A percentile compares a stretch with the other conserved stretches of the same genome.
These are phyloP conservation scores for Talaromyces marneffei DNA, from an alignment of 2,329 filamentous ascomycete species.

Conservation along the genomic window DNA sequence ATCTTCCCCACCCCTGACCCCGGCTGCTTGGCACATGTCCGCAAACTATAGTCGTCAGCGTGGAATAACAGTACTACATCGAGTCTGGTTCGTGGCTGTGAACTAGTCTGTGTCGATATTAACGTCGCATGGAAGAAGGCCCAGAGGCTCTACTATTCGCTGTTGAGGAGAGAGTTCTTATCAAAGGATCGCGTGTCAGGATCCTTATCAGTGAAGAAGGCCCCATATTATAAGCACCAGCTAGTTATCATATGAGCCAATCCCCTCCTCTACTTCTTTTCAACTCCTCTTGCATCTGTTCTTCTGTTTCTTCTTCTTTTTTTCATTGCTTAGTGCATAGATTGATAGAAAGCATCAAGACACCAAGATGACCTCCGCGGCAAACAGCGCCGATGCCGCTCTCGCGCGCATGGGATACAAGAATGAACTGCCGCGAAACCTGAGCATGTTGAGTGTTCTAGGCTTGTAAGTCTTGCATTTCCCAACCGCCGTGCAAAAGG, in stretches of 20 bases:
- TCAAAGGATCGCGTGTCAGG: not conserved
- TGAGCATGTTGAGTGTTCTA: slow-evolving; percentile 65
- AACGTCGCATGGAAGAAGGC: not conserved
- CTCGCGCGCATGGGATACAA: slow-evolving; percentile 64
- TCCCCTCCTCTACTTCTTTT: not conserved
- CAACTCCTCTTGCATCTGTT: too few relatives aligned
- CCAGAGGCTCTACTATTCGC: not conserved
- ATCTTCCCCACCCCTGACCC: not conserved
- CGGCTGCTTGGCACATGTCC: not conserved
- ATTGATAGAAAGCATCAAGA: not conserved
- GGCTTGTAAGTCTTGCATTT: slow-evolving; percentile 44
- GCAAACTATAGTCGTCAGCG: not conserved
- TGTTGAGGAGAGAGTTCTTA: too few relatives aligned
- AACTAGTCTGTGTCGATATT: not conserved
- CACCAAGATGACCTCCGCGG: not conserved
- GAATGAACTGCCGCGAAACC: slow-evolving; percentile 58
- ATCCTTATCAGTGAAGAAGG: not conserved
- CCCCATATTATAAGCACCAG: not conserved
- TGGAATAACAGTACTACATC: not conserved
- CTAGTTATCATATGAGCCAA: not conserved
- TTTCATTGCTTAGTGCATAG: not conserved
- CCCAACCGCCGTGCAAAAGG: not conserved
- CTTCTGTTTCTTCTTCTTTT: not conserved
- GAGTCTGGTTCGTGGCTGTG: not conserved
- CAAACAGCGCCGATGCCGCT: slow-evolving; percentile 48